Conservation (phyloP, 306 rosid genomes). For the Castanea crenata region DNA sequence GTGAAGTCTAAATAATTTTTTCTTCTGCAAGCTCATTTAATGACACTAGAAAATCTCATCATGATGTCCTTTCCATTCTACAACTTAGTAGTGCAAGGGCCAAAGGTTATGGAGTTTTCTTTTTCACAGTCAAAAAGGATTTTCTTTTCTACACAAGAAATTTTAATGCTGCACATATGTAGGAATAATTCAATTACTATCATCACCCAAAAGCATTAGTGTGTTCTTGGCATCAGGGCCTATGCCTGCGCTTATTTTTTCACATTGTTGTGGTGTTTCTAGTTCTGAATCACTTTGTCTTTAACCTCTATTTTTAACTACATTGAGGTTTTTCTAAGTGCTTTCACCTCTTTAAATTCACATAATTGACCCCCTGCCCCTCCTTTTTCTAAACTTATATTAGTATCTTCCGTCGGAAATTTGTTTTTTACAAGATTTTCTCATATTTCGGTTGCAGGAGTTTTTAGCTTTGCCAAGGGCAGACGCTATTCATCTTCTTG, state of each 20-base stretch:
- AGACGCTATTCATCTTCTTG: constrained; percentile 95
- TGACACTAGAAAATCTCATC: background rate
- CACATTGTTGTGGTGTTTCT: background rate
- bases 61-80: background rate
- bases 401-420: background rate
- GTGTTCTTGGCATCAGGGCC: background rate
- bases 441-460: constrained; percentile 53
- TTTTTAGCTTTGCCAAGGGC: constrained; percentile 97
- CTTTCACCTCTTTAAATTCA: background rate
- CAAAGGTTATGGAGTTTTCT: too few species aligned
- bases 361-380: too few species aligned
- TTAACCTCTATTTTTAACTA: background rate
- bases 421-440: background rate
- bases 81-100: too few species aligned
- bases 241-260: background rate
- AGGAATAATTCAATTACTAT: background rate
- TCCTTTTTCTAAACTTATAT: too few species aligned
- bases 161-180: background rate
- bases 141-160: background rate
- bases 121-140: background rate
- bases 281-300: background rate
- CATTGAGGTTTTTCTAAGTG: background rate
- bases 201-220: background rate
- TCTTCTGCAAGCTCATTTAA: background rate
- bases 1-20: background rate